Conservation (phyloP, 257 asterid species). For the Striga asiatica region DNA sequence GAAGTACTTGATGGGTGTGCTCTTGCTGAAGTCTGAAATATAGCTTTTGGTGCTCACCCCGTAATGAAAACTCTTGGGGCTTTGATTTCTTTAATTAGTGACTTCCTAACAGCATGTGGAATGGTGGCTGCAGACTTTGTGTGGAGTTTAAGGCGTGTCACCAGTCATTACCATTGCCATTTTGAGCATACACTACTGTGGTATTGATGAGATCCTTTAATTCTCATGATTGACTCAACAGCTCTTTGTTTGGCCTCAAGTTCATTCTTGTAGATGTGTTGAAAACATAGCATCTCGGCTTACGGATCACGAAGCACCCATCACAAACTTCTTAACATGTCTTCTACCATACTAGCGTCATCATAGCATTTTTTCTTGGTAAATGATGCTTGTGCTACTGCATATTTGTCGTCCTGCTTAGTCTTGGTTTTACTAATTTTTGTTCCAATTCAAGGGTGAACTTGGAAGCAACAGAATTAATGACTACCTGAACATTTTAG, state of each 20-base stretch:
- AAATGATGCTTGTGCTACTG: background rate
- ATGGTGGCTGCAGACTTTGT: background rate
- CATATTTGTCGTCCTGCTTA: background rate
- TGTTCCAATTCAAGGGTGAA: background rate
- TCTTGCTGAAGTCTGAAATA: background rate
- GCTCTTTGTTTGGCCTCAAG: background rate
- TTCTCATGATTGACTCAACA: background rate
- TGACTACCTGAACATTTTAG: too few relatives aligned
- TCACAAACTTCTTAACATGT: background rate
- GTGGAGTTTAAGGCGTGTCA: background rate
- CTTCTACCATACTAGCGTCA: background rate
- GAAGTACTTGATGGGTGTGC: constrained; percentile 1
- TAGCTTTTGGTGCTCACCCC: background rate
- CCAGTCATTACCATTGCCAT: background rate
- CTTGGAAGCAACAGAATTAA: background rate
- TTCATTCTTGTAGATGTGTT: background rate
- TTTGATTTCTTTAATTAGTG: background rate
- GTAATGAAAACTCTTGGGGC: background rate
- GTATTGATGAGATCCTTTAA: background rate
- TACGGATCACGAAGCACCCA: background rate
- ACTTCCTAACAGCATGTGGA: background rate
- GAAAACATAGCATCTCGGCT: background rate
- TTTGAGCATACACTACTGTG: background rate
- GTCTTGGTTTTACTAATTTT: background rate
- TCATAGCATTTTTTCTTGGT: background rate